phyloP scores from a whole-genome alignment of 345 rosid species.

The Leavenworthia alabamica region DNA sequence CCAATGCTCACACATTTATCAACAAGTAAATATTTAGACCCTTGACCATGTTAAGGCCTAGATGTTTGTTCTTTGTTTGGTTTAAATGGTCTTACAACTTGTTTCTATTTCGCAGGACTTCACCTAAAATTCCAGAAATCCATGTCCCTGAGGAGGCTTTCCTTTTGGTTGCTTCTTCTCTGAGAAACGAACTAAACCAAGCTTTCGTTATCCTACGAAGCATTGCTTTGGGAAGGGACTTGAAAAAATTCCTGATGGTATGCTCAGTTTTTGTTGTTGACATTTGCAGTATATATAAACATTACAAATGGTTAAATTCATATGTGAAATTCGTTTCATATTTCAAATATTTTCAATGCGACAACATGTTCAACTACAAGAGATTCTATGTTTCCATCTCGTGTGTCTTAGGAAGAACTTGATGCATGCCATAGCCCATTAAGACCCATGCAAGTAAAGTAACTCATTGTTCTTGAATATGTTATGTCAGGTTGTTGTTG shows the following conservation, averaged over 20 bases:
- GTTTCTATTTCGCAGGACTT: constrained; percentile 33
- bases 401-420: background rate
- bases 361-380: background rate
- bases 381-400: background rate
- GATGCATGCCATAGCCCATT: background rate
- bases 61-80: no score
- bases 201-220: constrained; percentile 44
- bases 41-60: no score
- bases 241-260: constrained; percentile 67
- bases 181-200: constrained; percentile 49
- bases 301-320: background rate
- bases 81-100: no score
- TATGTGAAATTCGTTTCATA: no score
- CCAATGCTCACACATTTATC: no score
- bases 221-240: constrained; percentile 65
- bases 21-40: no score
- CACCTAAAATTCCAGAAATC: constrained; percentile 70
- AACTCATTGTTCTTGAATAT: background rate
- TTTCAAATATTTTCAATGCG: background rate
- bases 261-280: constrained; percentile 2
- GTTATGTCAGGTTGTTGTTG: constrained; percentile 51
- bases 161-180: constrained; percentile 50
- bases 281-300: no score
- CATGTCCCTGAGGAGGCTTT: constrained; percentile 67
- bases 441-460: background rate